Evolutionary conservation across 1,284 basidiomycete species (phyloP).

Genomic region (Meira nashicola): DNA sequence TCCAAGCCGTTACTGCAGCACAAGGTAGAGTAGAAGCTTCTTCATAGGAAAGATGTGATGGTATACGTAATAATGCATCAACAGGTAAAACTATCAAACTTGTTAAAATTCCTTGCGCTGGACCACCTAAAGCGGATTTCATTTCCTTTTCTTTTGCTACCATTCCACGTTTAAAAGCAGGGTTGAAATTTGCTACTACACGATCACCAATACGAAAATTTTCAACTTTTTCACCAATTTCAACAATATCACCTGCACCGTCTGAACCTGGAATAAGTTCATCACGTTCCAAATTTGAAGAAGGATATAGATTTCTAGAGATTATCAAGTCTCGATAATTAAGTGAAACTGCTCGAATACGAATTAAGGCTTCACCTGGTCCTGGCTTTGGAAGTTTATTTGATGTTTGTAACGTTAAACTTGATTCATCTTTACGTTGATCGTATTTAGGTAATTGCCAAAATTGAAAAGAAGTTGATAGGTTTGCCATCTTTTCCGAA

Average conservation of each 20-base stretch:
- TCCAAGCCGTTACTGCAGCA: conserved; percentile 61
- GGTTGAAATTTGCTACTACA: conserved; percentile 54
- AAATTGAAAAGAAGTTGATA: not conserved
- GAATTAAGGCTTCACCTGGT: conserved; percentile 37
- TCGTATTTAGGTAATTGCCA: conserved; percentile 10
- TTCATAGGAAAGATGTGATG: conserved; percentile 57
- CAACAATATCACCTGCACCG: too few species aligned
- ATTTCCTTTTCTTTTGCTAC: conserved; percentile 44
- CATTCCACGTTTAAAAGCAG: conserved; percentile 51
- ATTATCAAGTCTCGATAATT: conserved; percentile 53
- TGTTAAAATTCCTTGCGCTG: conserved; percentile 62
- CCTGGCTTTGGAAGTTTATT: conserved; percentile 30
- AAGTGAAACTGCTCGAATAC: conserved; percentile 53
- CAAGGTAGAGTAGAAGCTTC: conserved; percentile 59
- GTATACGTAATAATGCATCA: conserved; percentile 55
- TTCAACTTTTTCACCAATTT: conserved; percentile 59
- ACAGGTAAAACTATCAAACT: conserved; percentile 41
- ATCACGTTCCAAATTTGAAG: too few species aligned
- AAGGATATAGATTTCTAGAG: conserved; percentile 15
- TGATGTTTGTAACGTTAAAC: conserved; percentile 20
- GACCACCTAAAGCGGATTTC: conserved; percentile 57
- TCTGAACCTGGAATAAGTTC: too few species aligned
- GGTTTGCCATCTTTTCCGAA: too few species aligned
- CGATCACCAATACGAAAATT: conserved; percentile 61
- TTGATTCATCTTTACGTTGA: conserved; percentile 24